phyloP scores from a whole-genome alignment of 805 yeast species.

The Starmerella powellii region DNA sequence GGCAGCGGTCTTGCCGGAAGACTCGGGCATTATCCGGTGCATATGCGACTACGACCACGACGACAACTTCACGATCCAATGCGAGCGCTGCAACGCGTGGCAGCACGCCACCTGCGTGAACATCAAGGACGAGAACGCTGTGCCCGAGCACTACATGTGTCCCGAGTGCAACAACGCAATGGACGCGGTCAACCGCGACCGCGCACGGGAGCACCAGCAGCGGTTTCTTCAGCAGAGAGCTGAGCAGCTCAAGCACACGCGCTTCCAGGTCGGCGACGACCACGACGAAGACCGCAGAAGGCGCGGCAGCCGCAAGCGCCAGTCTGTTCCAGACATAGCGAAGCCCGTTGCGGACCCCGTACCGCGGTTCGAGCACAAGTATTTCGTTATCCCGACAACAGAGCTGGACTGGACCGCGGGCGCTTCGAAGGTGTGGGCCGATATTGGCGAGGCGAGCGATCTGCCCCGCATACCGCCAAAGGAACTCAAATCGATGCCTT shows the following conservation, averaged over 20 bases:
- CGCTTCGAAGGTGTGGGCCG: neutral
- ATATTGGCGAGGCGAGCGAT: too few species aligned
- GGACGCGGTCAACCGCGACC: conserved; percentile 35
- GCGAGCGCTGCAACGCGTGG: conserved; percentile 87
- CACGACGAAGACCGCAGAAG: conserved; percentile 7
- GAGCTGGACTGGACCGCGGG: conserved; percentile 3
- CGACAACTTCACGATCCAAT: conserved; percentile 90
- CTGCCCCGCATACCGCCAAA: too few species aligned
- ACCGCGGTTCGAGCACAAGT: conserved; percentile 1
- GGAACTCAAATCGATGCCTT: conserved; percentile 1
- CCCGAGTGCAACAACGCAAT: conserved; percentile 53
- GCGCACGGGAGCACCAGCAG: conserved; percentile 35
- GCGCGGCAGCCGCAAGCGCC: neutral
- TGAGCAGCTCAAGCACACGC: conserved; percentile 2
- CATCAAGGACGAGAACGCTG: conserved; percentile 55
- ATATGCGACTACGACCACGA: conserved; percentile 81
- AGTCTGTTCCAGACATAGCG: conserved; percentile 3
- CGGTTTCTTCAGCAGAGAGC: conserved; percentile 16
- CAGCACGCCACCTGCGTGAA: conserved; percentile 90
- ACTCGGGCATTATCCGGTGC: conserved; percentile 79
- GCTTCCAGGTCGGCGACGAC: neutral
- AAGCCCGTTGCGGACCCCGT: neutral
- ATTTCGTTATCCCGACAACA: conserved; percentile 3
- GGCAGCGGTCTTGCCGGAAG: conserved; percentile 30
- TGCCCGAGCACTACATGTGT: conserved; percentile 73